phyloP scores from a whole-genome alignment of 73 alveolate species.

The Durusdinium trenchii region DNA sequence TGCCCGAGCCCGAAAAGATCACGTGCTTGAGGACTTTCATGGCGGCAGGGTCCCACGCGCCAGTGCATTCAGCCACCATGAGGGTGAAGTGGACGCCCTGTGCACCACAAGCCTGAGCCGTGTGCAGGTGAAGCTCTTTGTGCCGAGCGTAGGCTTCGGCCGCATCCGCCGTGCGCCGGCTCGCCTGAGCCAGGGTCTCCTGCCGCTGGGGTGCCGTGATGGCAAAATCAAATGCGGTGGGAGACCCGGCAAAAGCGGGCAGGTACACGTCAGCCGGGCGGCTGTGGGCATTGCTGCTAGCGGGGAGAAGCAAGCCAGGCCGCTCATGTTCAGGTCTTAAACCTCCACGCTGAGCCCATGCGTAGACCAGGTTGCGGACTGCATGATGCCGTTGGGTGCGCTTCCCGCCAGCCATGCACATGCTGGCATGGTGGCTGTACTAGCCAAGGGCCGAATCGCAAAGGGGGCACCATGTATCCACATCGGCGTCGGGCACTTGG shows the following conservation, averaged over 20 bases:
- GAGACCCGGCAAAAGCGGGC: not conserved
- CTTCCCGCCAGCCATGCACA: not conserved
- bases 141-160: not conserved
- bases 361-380: not conserved
- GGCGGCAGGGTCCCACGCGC: not conserved
- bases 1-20: not conserved
- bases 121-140: not conserved
- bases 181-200: not conserved
- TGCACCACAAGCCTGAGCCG: not conserved
- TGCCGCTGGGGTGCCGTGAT: slow-evolving; percentile 31
- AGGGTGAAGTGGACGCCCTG: not conserved
- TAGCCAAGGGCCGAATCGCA: not conserved
- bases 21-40: not conserved
- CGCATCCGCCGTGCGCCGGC: not conserved
- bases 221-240: slow-evolving; percentile 2
- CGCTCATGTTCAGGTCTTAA: not conserved
- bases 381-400: not conserved
- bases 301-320: not conserved
- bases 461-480: not conserved
- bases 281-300: not conserved
- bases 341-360: not conserved
- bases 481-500: not conserved
- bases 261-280: not conserved
- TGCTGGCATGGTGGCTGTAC: not conserved
- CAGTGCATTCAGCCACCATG: not conserved